Conservation (phyloP, 352 stramenopile genomes). For the Peronospora farinosa region DNA sequence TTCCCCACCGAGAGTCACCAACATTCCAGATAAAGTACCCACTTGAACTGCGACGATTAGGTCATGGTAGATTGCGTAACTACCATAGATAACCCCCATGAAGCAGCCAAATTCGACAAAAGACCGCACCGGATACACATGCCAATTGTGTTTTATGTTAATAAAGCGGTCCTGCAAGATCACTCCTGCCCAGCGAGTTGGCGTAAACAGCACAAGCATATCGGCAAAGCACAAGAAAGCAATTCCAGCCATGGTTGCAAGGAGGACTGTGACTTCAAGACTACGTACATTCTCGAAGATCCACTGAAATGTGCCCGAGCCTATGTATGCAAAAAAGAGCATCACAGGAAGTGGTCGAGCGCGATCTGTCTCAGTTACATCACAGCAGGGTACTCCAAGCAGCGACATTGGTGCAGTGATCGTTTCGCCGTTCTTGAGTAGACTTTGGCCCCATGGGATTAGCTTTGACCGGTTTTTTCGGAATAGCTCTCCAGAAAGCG, state of each 20-base stretch:
- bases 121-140: conserved; percentile 65
- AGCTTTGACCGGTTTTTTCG: conserved; percentile 52
- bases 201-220: conserved; percentile 49
- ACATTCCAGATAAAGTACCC: conserved; percentile 71
- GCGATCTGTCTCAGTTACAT: conserved; percentile 8
- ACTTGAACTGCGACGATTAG: conserved; percentile 77
- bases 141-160: conserved; percentile 64
- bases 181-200: conserved; percentile 62
- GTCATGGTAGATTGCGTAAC: conserved; percentile 78
- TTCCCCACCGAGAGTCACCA: conserved; percentile 74
- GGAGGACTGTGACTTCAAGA: conserved; percentile 69
- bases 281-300: conserved; percentile 86
- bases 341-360: conserved; percentile 46
- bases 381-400: conserved; percentile 9
- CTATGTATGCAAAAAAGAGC: conserved; percentile 80
- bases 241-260: conserved; percentile 75
- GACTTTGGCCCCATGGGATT: conserved; percentile 37
- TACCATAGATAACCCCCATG: conserved; percentile 84
- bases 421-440: conserved; percentile 19
- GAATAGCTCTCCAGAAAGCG: conserved; percentile 72
- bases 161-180: conserved; percentile 83
- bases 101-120: conserved; percentile 84
- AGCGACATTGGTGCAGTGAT: conserved; percentile 22
- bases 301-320: conserved; percentile 82
- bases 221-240: conserved; percentile 80